A percentile compares a stretch with the other conserved stretches of the same genome.
These are phyloP conservation scores for Verbena officinalis DNA, from an alignment of 257 asterid species.

Conservation along the genomic window DNA sequence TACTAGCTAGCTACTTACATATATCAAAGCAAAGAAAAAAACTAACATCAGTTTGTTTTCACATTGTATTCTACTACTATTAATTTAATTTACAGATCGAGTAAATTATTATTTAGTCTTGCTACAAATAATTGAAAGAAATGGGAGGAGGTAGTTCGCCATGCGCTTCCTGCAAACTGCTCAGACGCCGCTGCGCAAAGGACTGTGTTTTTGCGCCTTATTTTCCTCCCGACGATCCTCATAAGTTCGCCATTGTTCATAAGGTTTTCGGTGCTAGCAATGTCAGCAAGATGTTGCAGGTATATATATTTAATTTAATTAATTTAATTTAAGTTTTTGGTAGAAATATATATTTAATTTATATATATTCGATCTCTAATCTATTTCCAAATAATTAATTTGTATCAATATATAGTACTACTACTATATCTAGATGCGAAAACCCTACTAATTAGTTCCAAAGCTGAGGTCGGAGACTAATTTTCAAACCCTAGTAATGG, in stretches of 20 bases:
- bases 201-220: slow-evolving; percentile 92
- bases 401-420: background rate
- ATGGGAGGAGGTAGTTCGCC: slow-evolving; percentile 84
- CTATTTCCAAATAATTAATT: background rate
- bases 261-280: slow-evolving; percentile 96
- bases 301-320: slow-evolving; percentile 25
- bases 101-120: background rate
- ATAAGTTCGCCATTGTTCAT: slow-evolving; percentile 95
- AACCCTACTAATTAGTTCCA: background rate
- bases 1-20: background rate
- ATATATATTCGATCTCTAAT: no score
- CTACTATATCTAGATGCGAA: background rate
- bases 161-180: slow-evolving; percentile 88
- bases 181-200: slow-evolving; percentile 87
- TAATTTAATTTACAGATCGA: no score
- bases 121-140: background rate
- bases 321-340: no score
- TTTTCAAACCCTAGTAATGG: background rate
- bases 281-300: slow-evolving; percentile 96
- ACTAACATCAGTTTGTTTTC: background rate
- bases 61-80: no score
- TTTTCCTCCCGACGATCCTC: slow-evolving; percentile 94
- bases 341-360: no score
- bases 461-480: background rate
- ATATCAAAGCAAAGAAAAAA: background rate